phyloP scores from a whole-genome alignment of 768 basidiomycete genomes.

The Crepidotus variabilis region DNA sequence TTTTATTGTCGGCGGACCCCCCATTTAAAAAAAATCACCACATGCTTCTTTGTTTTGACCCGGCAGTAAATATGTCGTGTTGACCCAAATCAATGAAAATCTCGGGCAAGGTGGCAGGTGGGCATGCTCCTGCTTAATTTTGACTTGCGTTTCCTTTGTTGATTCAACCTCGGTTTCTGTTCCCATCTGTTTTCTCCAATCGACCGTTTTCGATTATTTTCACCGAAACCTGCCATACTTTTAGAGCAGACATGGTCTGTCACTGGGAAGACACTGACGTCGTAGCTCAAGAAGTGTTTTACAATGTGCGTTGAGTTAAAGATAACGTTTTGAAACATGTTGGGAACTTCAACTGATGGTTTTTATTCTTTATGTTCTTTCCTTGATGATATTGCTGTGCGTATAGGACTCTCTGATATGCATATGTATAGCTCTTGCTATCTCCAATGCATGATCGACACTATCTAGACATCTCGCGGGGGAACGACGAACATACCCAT shows the following conservation, averaged over 20 bases:
- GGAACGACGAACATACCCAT: conserved; percentile 6
- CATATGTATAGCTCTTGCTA: conserved; percentile 47
- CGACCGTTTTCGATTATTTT: conserved; percentile 4
- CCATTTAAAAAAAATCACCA: not conserved
- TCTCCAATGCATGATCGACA: conserved; percentile 23
- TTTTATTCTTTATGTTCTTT: not conserved
- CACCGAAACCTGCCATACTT: not conserved
- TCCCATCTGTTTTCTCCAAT: conserved; percentile 11
- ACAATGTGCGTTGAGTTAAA: conserved; percentile 52
- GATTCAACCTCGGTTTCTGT: conserved; percentile 5
- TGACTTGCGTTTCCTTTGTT: conserved; percentile 3
- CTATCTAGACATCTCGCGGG: not conserved
- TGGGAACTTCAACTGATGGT: not conserved
- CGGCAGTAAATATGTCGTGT: conserved; percentile 78
- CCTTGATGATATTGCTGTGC: conserved; percentile 9
- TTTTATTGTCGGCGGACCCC: not conserved
- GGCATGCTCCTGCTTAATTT: conserved; percentile 22
- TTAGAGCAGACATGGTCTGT: conserved; percentile 75
- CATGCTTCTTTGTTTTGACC: conserved; percentile 1
- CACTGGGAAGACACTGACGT: conserved; percentile 88
- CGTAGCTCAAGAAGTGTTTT: conserved; percentile 74
- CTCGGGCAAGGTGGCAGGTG: conserved; percentile 82
- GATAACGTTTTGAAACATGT: not conserved
- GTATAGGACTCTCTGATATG: conserved; percentile 59
- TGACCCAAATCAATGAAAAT: conserved; percentile 84